Conservation (phyloP, 1,139 yeast genomes). For the Debaryomyces fabryi region DNA sequence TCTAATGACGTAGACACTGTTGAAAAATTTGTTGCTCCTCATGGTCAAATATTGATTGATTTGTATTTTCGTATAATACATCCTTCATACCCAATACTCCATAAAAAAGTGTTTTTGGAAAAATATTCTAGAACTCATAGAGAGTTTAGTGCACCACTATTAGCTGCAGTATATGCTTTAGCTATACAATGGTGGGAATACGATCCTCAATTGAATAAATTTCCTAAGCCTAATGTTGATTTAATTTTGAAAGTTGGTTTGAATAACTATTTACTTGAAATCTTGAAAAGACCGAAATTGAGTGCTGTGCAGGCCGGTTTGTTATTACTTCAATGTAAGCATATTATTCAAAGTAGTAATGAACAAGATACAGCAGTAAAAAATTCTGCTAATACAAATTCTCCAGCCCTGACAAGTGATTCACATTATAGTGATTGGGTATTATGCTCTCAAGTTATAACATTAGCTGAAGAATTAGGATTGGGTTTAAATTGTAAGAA, state of each 20-base stretch:
- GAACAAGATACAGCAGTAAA: conserved; percentile 5
- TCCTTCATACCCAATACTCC: conserved; percentile 77
- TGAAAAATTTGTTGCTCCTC: conserved; percentile 74
- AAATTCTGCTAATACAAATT: conserved; percentile 4
- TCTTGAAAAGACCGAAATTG: conserved; percentile 71
- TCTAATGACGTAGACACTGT: conserved; percentile 72
- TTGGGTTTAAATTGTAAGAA: conserved; percentile 80
- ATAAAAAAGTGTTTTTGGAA: conserved; percentile 74
- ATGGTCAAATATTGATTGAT: conserved; percentile 71
- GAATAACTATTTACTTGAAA: conserved; percentile 64
- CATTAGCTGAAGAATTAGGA: conserved; percentile 84
- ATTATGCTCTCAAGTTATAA: conserved; percentile 81
- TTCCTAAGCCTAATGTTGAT: conserved; percentile 67
- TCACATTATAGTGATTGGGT: conserved; percentile 77
- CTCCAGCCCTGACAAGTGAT: conserved; percentile 26
- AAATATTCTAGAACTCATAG: conserved; percentile 76
- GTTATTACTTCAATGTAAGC: conserved; percentile 65
- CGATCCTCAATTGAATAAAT: conserved; percentile 65
- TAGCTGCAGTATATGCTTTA: conserved; percentile 74
- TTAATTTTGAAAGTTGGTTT: conserved; percentile 50
- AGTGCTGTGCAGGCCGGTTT: conserved; percentile 84
- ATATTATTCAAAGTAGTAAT: conserved; percentile 26
- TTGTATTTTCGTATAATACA: conserved; percentile 75
- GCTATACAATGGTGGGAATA: conserved; percentile 87
- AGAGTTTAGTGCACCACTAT: conserved; percentile 74